Evolutionary conservation across 2,329 filamentous ascomycete species (phyloP).

Genomic region (Alternaria postmessia): DNA sequence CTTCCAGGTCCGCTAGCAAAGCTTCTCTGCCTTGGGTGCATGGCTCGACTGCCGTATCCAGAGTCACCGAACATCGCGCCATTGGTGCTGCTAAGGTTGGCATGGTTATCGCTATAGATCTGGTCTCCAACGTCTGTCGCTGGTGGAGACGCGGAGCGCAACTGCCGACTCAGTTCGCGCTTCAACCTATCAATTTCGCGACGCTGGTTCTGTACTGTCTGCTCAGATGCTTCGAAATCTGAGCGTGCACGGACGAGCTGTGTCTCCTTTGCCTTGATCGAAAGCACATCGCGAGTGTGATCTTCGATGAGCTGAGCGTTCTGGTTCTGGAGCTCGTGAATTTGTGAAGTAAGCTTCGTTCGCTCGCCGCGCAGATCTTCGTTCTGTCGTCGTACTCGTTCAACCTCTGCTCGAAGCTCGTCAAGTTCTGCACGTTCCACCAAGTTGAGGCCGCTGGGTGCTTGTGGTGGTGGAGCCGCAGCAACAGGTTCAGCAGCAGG

Average conservation of each 20-base stretch:
- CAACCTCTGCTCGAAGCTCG: constrained; percentile 84
- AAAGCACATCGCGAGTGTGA: constrained; percentile 91
- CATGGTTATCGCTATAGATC: constrained; percentile 64
- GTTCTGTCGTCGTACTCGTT: constrained; percentile 75
- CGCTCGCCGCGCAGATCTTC: constrained; percentile 86
- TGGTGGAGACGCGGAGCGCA: constrained; percentile 64
- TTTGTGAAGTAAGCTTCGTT: constrained; percentile 81
- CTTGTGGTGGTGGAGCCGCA: constrained; percentile 54
- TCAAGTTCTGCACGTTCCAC: constrained; percentile 93
- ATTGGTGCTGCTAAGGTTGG: constrained; percentile 61
- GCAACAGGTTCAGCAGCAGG: constrained; percentile 73
- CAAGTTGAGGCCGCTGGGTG: constrained; percentile 71
- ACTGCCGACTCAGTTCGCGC: constrained; percentile 72
- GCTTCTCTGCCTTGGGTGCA: constrained; percentile 42
- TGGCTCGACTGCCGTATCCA: constrained; percentile 51
- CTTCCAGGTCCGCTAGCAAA: constrained; percentile 42
- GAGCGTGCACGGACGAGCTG: constrained; percentile 91
- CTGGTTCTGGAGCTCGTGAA: constrained; percentile 94
- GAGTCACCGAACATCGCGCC: constrained; percentile 49
- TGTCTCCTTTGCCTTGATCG: constrained; percentile 98
- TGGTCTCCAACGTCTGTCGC: constrained; percentile 54
- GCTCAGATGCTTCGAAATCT: constrained; percentile 88
- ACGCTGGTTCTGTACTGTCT: constrained; percentile 81
- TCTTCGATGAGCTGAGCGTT: constrained; percentile 97
- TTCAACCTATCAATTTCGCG: constrained; percentile 94